Evolutionary conservation across 176 grass and related monocot species (phyloP).

Genomic region (Avena insularis): DNA sequence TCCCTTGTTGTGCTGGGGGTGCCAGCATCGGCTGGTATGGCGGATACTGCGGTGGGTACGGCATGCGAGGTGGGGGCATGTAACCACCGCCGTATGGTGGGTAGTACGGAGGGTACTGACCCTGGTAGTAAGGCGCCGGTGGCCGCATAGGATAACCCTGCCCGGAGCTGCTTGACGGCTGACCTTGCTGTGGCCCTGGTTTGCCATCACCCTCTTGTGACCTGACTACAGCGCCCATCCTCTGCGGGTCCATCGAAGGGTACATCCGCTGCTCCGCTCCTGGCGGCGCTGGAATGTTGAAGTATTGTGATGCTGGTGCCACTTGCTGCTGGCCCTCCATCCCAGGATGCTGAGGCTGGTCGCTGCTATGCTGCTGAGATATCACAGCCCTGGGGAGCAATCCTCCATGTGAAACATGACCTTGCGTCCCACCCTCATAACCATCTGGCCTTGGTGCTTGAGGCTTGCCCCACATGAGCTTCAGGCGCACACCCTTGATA

Average conservation of each 20-base stretch:
- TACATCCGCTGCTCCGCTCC: constrained; percentile 61
- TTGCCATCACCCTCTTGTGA: constrained; percentile 58
- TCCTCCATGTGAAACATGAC: constrained; percentile 74
- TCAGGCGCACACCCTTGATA: constrained; percentile 85
- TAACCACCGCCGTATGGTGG: constrained; percentile 65
- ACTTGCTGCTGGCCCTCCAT: constrained; percentile 59
- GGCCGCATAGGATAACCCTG: constrained; percentile 58
- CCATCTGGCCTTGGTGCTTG: constrained; percentile 75
- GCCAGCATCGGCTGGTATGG: constrained; percentile 65
- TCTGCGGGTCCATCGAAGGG: constrained; percentile 95
- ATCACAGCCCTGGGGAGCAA: constrained; percentile 90
- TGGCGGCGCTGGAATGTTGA: constrained; percentile 87
- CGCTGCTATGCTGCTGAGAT: constrained; percentile 78
- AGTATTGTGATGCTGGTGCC: constrained; percentile 60
- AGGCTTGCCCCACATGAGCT: constrained; percentile 97
- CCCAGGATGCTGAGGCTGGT: constrained; percentile 69
- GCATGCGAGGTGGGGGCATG: constrained; percentile 65
- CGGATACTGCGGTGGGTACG: constrained; percentile 68
- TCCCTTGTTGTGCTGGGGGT: constrained; percentile 48
- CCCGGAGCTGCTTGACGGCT: constrained; percentile 56
- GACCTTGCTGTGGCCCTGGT: constrained; percentile 50
- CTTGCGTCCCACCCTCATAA: constrained; percentile 67
- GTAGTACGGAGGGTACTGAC: constrained; percentile 71
- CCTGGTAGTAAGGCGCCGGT: constrained; percentile 56
- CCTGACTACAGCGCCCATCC: constrained; percentile 85